Evolutionary conservation across 257 asterid species (phyloP).

Genomic region (Solanum habrochaites): DNA sequence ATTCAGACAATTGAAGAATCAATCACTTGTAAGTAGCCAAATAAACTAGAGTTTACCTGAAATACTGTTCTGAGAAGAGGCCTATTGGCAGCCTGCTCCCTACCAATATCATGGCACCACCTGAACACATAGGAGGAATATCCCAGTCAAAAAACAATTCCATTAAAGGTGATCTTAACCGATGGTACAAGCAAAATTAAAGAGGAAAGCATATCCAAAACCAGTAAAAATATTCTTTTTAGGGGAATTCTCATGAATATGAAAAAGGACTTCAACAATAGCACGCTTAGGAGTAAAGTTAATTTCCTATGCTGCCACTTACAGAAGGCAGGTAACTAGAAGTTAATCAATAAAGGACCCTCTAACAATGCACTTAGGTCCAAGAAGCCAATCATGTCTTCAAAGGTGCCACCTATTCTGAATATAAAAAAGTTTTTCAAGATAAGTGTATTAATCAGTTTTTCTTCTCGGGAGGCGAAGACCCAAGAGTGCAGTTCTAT

Average conservation of each 20-base stretch:
- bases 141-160: background rate
- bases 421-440: background rate
- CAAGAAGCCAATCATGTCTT: background rate
- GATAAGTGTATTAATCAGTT: background rate
- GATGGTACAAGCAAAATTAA: background rate
- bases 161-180: background rate
- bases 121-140: background rate
- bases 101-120: slow-evolving; percentile 31
- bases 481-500: background rate
- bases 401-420: background rate
- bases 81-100: slow-evolving; percentile 23
- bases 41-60: slow-evolving; percentile 13
- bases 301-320: background rate
- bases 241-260: background rate
- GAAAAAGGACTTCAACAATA: background rate
- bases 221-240: background rate
- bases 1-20: background rate
- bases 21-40: background rate
- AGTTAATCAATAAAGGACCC: background rate
- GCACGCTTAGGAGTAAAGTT: background rate
- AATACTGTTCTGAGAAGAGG: slow-evolving; percentile 24
- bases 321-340: background rate
- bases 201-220: background rate
- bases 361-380: background rate
- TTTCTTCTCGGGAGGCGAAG: background rate